These are phyloP conservation scores for Protea cynaroides DNA, from an alignment of 164 flowering plant genomes.

Conservation along the genomic window DNA sequence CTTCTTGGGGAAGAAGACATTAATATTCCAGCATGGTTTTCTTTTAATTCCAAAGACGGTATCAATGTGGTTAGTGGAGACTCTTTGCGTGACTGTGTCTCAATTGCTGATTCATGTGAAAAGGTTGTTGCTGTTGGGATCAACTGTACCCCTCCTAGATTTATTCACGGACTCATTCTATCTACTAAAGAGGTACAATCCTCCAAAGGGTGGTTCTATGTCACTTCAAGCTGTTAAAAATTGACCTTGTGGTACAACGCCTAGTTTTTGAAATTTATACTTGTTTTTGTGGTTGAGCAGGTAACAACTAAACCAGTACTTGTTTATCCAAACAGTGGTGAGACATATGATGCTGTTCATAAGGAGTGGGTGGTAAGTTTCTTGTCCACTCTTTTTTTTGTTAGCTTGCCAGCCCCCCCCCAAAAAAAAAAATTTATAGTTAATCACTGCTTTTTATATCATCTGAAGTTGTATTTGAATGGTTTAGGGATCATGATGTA, in stretches of 20 bases:
- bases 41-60: conserved; percentile 78
- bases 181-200: conserved; percentile 49
- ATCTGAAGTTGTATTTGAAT: neutral
- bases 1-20: conserved; percentile 65
- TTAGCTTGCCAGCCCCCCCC: neutral
- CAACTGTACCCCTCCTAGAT: conserved; percentile 90
- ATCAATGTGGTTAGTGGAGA: conserved; percentile 77
- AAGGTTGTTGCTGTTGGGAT: conserved; percentile 80
- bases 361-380: conserved; percentile 86
- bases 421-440: no score
- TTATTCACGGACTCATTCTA: conserved; percentile 51
- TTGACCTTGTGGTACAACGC: neutral
- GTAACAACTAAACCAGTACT: conserved; percentile 68
- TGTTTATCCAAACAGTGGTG: conserved; percentile 93
- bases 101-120: conserved; percentile 59
- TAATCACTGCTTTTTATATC: neutral
- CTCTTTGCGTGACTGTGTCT: conserved; percentile 58
- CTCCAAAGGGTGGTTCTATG: neutral
- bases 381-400: neutral
- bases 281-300: conserved; percentile 29
- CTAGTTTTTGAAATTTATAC: neutral
- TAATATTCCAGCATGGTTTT: conserved; percentile 79
- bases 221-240: neutral
- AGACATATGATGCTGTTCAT: conserved; percentile 55
- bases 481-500: neutral